Evolutionary conservation across 2,329 filamentous ascomycete species (phyloP).

Genomic region (Fusarium paranaense): DNA sequence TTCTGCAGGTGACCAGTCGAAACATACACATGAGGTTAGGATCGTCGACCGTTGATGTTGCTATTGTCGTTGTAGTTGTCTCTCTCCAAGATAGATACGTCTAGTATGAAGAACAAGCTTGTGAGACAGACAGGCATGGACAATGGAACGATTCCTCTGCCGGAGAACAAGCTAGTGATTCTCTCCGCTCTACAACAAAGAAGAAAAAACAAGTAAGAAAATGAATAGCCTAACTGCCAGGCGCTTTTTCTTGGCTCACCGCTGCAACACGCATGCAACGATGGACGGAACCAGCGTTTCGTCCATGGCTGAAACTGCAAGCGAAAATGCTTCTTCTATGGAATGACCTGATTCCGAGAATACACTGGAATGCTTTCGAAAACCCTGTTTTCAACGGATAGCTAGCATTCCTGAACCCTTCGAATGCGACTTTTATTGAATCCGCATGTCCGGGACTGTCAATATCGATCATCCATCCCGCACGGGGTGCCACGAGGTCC

Average conservation of each 20-base stretch:
- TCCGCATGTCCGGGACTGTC: neutral
- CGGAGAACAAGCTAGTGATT: neutral
- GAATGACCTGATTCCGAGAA: neutral
- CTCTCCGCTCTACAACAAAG: neutral
- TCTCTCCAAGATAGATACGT: neutral
- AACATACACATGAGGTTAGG: neutral
- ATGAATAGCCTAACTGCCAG: neutral
- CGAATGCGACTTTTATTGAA: neutral
- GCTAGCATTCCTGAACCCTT: neutral
- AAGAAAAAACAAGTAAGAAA: neutral
- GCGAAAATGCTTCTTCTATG: neutral
- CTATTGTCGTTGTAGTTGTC: neutral
- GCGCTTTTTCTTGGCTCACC: conserved; percentile 13
- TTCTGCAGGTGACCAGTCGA: neutral
- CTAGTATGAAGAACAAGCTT: neutral
- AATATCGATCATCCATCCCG: neutral
- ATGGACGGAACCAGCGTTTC: neutral
- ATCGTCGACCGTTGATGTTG: neutral
- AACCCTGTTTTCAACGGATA: neutral
- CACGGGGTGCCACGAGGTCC: conserved; percentile 10
- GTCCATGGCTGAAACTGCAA: neutral
- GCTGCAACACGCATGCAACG: neutral
- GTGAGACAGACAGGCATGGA: conserved; percentile 17
- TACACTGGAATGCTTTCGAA: neutral
- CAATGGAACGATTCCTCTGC: conserved; percentile 3